phyloP scores from a whole-genome alignment of 495 filamentous ascomycete species.

The Aspergillus carlsbadensis region DNA sequence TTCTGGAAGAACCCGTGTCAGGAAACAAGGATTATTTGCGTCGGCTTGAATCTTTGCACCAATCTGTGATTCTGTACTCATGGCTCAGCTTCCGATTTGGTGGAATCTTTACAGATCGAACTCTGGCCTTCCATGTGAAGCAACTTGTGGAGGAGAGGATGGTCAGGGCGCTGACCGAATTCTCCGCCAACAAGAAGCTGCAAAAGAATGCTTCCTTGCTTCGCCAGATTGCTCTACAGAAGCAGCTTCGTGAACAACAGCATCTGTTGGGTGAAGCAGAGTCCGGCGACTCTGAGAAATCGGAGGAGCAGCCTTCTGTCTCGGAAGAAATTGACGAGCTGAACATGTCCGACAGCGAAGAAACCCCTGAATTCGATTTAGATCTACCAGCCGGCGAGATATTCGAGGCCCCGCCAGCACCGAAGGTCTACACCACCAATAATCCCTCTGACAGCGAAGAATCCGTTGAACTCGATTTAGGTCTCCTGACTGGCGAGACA shows the following conservation, averaged over 20 bases:
- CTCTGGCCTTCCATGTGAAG: conserved; percentile 79
- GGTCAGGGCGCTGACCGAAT: conserved; percentile 59
- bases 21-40: conserved; percentile 53
- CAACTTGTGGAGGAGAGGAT: conserved; percentile 75
- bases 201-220: conserved; percentile 42
- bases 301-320: conserved; percentile 18
- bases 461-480: not conserved
- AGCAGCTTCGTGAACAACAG: conserved; percentile 34
- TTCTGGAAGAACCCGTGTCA: conserved; percentile 57
- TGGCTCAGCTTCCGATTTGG: conserved; percentile 76
- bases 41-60: conserved; percentile 74
- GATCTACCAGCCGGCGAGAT: not conserved
- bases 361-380: not conserved
- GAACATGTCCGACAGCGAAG: not conserved
- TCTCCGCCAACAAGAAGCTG: conserved; percentile 49
- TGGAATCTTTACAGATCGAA: conserved; percentile 76
- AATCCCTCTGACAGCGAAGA: not conserved
- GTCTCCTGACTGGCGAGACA: not conserved
- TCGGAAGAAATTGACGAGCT: conserved; percentile 7
- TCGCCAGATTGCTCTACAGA: conserved; percentile 43
- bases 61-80: conserved; percentile 75
- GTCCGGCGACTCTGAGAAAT: conserved; percentile 8
- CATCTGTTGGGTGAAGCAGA: conserved; percentile 21
- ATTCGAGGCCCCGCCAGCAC: not conserved
- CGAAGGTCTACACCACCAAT: not conserved